phyloP scores from a whole-genome alignment of 768 basidiomycete species.

The Leccinum incarnatum region DNA sequence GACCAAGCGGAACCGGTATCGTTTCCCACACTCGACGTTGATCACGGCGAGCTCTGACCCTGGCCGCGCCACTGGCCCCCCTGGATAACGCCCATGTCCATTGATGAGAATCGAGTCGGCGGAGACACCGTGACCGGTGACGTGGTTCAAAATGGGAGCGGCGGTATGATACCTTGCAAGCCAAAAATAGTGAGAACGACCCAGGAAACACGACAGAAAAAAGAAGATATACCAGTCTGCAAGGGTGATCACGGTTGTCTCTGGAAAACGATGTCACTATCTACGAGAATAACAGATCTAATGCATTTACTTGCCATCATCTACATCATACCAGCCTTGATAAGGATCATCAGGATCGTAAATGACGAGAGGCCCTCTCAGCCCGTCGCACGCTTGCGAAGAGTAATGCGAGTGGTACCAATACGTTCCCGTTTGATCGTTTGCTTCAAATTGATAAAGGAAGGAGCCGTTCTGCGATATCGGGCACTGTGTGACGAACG shows the following conservation, averaged over 20 bases:
- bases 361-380: slow-evolving; percentile 39
- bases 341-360: slow-evolving; percentile 44
- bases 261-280: slow-evolving; percentile 7
- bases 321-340: slow-evolving; percentile 38
- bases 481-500: slow-evolving; percentile 37
- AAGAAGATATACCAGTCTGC: background rate
- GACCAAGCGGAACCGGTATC: slow-evolving; percentile 49
- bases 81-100: slow-evolving; percentile 28
- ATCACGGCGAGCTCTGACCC: slow-evolving; percentile 37
- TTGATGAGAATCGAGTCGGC: slow-evolving; percentile 32
- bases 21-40: slow-evolving; percentile 34
- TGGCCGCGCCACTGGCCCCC: slow-evolving; percentile 28
- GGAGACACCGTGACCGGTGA: slow-evolving; percentile 3
- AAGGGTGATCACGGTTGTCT: slow-evolving; percentile 25
- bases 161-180: background rate
- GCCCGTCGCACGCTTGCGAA: slow-evolving; percentile 40
- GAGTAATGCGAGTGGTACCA: slow-evolving; percentile 41
- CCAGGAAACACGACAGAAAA: background rate
- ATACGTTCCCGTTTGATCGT: slow-evolving; percentile 27
- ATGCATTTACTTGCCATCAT: slow-evolving; percentile 34
- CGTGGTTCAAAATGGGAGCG: background rate
- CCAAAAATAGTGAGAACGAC: background rate
- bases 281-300: background rate
- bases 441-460: slow-evolving; percentile 17
- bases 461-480: slow-evolving; percentile 23